Base-by-base conservation (phyloP, 495 filamentous ascomycete species). In the Penicillium bialowiezense region DNA sequence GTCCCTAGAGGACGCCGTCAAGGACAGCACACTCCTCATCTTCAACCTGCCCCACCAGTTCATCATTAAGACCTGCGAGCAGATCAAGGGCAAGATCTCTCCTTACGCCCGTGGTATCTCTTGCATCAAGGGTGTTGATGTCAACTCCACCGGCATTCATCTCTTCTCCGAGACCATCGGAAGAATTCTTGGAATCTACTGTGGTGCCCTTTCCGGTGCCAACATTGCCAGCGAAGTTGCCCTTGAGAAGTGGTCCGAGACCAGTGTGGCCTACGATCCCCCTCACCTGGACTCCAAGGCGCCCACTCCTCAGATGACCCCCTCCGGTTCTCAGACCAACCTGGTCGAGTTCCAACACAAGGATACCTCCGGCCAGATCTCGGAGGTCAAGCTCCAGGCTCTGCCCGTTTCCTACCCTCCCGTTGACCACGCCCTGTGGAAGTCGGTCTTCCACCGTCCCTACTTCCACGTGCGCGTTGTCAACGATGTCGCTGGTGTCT, bases 1-100 rank as follows among this genome's bases (percentile, higher is more conserved):
- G 18, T 91, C 89, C 5, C 69, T 97, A 43, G 77, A 81, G 41
- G 86, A 91, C 50, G 82, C 91, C 5, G 91, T 92, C 56, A 81
- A 84, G 61, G 84, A 81, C 62, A 83, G 90, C 48, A 85, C 89
- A 3, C 86, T 99, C 46, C 81, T 99, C 33, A 78, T 99, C 57
- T 99, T 99, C 80, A 96, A 96, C 72, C 79, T 98, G 14, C 95
- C 95, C 5, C 95, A 99, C 72, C 92, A 99, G 67, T 99, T 99
- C 71, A 96, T 99, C 62, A 79, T 80, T 66, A 84, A 82, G 51
- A 89, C 90, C 52, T 97, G 91, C 70, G 78, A 85, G 33, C 83
- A 90, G 64, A 78, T 99, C 50, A 80, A 88, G 65, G 93, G 90
- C 42, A 82, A 95, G 56, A 92, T 95, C 58, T 70, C 96, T 13